These are phyloP conservation scores for Pisolithus orientalis DNA, from an alignment of 768 basidiomycete genomes.

Conservation along the genomic window DNA sequence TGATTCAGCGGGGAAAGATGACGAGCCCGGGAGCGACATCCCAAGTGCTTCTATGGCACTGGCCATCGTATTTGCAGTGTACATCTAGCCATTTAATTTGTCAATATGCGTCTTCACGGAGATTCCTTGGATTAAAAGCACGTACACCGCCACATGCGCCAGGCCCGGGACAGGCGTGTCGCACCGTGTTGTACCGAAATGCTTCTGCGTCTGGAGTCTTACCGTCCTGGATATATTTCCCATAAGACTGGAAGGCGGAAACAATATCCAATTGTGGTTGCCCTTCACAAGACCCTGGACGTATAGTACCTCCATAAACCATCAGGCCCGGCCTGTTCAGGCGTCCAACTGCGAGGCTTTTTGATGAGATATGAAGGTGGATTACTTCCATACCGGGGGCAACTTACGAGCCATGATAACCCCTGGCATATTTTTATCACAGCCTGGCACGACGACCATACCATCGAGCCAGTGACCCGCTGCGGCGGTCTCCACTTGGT, in stretches of 20 bases:
- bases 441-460: slow-evolving; percentile 95
- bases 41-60: slow-evolving; percentile 92
- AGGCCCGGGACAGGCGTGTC: slow-evolving; percentile 94
- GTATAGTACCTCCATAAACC: slow-evolving; percentile 96
- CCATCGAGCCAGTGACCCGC: slow-evolving; percentile 98
- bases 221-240: slow-evolving; percentile 89
- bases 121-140: slow-evolving; percentile 10
- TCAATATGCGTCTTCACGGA: neutral
- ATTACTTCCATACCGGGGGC: neutral
- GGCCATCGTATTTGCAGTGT: slow-evolving; percentile 98
- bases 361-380: slow-evolving; percentile 13
- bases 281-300: slow-evolving; percentile 86
- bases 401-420: slow-evolving; percentile 90
- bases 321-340: slow-evolving; percentile 95
- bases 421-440: slow-evolving; percentile 99
- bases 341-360: slow-evolving; percentile 61
- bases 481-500: slow-evolving; percentile 92
- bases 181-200: slow-evolving; percentile 79
- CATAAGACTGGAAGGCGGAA: slow-evolving; percentile 96
- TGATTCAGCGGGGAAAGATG: slow-evolving; percentile 92
- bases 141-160: slow-evolving; percentile 96
- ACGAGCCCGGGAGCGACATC: slow-evolving; percentile 96
- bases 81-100: slow-evolving; percentile 57
- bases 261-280: slow-evolving; percentile 89
- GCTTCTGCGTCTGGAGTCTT: slow-evolving; percentile 77